Conservation (phyloP, 495 filamentous ascomycete species). For the Endocarpon pusillum region DNA sequence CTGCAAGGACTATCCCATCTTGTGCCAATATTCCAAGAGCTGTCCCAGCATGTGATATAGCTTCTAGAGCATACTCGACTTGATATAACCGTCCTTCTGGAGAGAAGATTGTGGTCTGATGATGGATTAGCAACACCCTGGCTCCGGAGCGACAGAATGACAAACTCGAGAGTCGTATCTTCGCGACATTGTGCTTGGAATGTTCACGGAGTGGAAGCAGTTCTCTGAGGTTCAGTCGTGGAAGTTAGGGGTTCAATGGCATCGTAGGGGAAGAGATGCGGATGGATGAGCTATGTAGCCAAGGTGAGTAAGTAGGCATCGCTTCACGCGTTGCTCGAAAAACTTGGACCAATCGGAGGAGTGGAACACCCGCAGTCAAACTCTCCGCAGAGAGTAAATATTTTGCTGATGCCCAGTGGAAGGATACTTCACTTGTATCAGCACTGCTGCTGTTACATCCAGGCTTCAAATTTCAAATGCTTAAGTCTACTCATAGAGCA, state of each 20-base stretch:
- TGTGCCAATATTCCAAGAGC: constrained; percentile 90
- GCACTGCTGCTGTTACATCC: too few species aligned
- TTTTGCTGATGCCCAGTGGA: too few species aligned
- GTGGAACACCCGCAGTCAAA: too few species aligned
- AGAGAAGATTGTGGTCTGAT: constrained; percentile 96
- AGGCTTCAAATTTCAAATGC: too few species aligned
- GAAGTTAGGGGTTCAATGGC: too few species aligned
- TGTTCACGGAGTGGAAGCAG: neutral
- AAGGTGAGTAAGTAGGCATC: too few species aligned
- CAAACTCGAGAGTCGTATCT: constrained; percentile 94
- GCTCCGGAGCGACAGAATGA: constrained; percentile 11
- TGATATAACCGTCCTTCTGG: constrained; percentile 96
- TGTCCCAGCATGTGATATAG: constrained; percentile 95
- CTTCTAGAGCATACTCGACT: constrained; percentile 97
- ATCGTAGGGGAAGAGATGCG: too few species aligned
- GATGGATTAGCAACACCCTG: constrained; percentile 31
- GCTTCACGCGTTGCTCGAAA: too few species aligned
- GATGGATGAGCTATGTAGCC: too few species aligned
- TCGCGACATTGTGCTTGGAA: constrained; percentile 60
- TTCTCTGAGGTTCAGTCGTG: neutral
- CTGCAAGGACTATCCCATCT: constrained; percentile 95
- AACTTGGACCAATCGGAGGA: too few species aligned
- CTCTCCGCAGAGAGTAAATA: too few species aligned
- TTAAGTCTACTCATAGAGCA: constrained; percentile 47
- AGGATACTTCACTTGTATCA: too few species aligned